phyloP scores from a whole-genome alignment of 2,329 filamentous ascomycete genomes.

The Paracoccidioides brasiliensis region DNA sequence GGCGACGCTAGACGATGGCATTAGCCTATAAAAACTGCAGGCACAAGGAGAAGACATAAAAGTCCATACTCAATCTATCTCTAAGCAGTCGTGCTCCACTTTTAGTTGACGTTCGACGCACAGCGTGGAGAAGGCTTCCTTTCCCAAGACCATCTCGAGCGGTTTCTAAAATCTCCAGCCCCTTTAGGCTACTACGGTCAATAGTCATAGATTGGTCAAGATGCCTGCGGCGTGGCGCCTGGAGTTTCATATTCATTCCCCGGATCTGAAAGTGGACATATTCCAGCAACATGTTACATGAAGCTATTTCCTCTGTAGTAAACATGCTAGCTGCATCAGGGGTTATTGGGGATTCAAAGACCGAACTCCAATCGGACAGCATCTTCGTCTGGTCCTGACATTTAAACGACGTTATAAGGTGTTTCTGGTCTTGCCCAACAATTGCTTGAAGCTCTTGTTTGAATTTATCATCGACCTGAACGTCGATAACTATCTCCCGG shows the following conservation, averaged over 20 bases:
- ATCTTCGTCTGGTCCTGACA: slow-evolving; percentile 32
- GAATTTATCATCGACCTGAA: slow-evolving; percentile 44
- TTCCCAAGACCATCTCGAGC: slow-evolving; percentile 64
- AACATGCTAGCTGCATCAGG: slow-evolving; percentile 44
- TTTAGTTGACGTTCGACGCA: slow-evolving; percentile 80
- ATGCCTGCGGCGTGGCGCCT: slow-evolving; percentile 64
- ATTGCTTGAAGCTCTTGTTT: slow-evolving; percentile 51
- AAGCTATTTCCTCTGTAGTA: slow-evolving; percentile 54
- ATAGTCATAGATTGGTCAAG: slow-evolving; percentile 72
- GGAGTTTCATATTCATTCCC: slow-evolving; percentile 65
- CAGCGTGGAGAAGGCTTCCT: slow-evolving; percentile 80
- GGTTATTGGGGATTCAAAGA: slow-evolving; percentile 63
- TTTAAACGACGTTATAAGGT: slow-evolving; percentile 57
- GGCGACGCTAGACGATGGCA: slow-evolving; percentile 47
- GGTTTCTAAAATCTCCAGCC: slow-evolving; percentile 78
- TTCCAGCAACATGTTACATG: slow-evolving; percentile 67
- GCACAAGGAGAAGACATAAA: neutral
- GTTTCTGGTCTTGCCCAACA: slow-evolving; percentile 60
- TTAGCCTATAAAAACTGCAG: slow-evolving; percentile 1
- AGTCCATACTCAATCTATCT: slow-evolving; percentile 58
- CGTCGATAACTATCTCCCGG: slow-evolving; percentile 69
- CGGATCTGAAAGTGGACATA: slow-evolving; percentile 72
- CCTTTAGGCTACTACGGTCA: slow-evolving; percentile 80
- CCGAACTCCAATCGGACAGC: slow-evolving; percentile 55
- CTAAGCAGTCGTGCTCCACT: slow-evolving; percentile 75